Evolutionary conservation across 2,329 filamentous ascomycete genomes (phyloP), one percentile per base, ranked within the genome.

Genomic region (Diplocarpon mali): DNA sequence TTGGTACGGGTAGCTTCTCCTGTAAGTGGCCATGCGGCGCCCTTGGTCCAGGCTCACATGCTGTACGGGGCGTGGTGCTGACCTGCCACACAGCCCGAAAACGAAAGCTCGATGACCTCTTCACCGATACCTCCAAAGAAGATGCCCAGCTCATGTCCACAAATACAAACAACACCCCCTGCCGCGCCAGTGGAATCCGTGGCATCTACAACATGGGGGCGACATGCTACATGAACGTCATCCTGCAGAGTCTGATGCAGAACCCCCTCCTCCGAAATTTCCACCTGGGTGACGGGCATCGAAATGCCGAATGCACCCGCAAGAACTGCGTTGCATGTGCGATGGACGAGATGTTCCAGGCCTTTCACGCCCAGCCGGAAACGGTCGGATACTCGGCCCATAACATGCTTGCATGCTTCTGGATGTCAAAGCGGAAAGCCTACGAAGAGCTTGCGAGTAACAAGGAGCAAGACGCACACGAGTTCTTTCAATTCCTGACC

Each of bases 161-260:
- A 48, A 93, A 95, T 60, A 89, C 88, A 11, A 81, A 76, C 24
- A 76, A 80, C 46, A 81, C 85, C 6, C 84, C 87, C 11, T 95
- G 90, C 61, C 80, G 85, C 45, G 88, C 87, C 14, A 88, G 83
- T 54, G 90, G 92, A 9, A 76, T 95, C 32, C 80, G 92, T 30
- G 90, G 90, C 28, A 83, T 98, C 49, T 95, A 94, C 65, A 98
- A 96, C 60, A 90, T 95, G 62, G 92, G 90, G n/a, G 88, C 93
- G 47, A 96, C 92, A 10, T 98, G 90, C 68, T 98, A 95, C 65
- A 90, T 96, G 73, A 94, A 92, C 57, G 90, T 95, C 27, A 88
- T 96, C 38, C 72, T 98, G 13, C 92, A 96, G 64, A 88, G 84
- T 45, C 80, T 98, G 56, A 76, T 96, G 44, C 90, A 95, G 67